phyloP scores from a whole-genome alignment of 345 rosid species.

The Lagerstroemia speciosa region DNA sequence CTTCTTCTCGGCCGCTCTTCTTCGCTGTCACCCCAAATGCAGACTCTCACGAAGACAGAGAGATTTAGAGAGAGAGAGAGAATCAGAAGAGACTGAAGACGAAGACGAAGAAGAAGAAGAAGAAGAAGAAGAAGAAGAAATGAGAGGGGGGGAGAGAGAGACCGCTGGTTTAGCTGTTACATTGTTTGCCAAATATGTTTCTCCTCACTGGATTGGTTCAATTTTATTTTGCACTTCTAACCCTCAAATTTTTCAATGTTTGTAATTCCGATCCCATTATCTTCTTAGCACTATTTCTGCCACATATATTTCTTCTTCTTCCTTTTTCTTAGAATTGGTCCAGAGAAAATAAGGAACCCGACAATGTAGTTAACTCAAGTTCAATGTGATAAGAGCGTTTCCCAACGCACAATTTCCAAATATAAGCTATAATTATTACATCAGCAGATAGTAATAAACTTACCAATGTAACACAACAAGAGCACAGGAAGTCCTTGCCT shows the following conservation, averaged over 20 bases:
- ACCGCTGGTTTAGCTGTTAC: slow-evolving; percentile 16
- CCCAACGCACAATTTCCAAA: background rate
- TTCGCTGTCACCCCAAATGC: background rate
- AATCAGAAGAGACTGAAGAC: background rate
- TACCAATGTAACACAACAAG: too few species aligned
- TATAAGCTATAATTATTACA: background rate
- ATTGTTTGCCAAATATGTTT: slow-evolving; percentile 1
- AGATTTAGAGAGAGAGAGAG: slow-evolving; percentile 1
- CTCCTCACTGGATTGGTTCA: background rate
- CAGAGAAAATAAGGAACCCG: background rate
- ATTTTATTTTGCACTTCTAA: background rate
- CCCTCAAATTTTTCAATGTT: background rate
- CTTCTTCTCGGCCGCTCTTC: slow-evolving; percentile 1
- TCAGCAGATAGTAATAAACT: background rate
- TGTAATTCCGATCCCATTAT: background rate
- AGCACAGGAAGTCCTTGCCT: too few species aligned
- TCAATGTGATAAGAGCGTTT: background rate
- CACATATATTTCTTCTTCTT: too few species aligned
- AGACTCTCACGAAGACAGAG: background rate
- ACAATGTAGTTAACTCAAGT: background rate
- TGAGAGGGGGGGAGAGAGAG: slow-evolving; percentile 1
- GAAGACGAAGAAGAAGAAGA: background rate
- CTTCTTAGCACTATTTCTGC: background rate
- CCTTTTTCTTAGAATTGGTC: background rate
- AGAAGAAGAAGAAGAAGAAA: background rate